Evolutionary conservation across 2,329 filamentous ascomycete genomes (phyloP), one percentile per base, ranked within the genome.

Genomic region (Xenoacremonium recifei): DNA sequence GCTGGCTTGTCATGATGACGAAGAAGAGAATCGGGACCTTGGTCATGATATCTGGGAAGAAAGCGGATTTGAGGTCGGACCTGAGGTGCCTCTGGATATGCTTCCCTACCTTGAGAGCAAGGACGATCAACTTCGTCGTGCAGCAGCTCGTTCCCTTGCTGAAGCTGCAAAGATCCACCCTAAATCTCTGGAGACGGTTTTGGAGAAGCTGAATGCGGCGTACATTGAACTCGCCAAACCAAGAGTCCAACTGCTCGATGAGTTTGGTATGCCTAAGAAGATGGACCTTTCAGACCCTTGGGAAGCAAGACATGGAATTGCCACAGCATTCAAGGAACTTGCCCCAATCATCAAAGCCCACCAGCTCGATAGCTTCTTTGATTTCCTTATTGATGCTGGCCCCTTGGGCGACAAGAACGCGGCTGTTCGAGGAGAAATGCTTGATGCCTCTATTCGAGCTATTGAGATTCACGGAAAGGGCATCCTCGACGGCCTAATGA

Each of bases 31-130:
- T 56, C 79, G 77, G 7, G 88, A 90, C 34, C 73, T 95, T 39
- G 92, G 87, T 6, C 79, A 76, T 38, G 87, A 92, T 11, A 96
- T 99, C 25, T 99, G 93, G 93, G 89, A 95, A 58, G 93, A 96
- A 59, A 95, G 92, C 60, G 85, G 81, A 6, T 85, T 97, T 47
- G 70, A 85, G 45, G 69, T 92, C 11, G 77, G 80, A 2, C 70
- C 79, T 16, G 75, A 85, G 6, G 78, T 87, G 7, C 81, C 87
- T 6, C 63, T 74, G 43, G 79, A 76, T 53, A 84, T 91, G 59
- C 69, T 95, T 36, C 82, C 84, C 1, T 97, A 95, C 60, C 71
- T 97, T 10, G 80, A 89, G 52, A 88, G 82, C 52, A 79, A 82
- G 51, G 92, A 97, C 56, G 77, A 77, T 16, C 89, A 95, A 59